Evolutionary conservation across 352 stramenopile genomes (phyloP).

Genomic region (Achlya hypogyna): DNA sequence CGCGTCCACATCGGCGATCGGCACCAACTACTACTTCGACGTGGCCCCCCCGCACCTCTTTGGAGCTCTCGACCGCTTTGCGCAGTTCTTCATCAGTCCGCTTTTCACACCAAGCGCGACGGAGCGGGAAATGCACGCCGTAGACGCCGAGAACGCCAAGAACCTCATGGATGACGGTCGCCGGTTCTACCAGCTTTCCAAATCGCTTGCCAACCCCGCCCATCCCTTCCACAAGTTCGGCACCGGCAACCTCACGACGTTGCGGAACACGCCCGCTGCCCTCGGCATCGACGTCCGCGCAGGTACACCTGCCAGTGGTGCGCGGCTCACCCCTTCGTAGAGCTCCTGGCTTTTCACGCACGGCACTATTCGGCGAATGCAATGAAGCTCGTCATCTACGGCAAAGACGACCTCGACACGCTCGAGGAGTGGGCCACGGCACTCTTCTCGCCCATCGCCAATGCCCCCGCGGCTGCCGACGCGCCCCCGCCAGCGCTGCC

Average conservation of each 20-base stretch:
- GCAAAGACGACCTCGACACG: constrained; percentile 47
- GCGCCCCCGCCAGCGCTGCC: too few species aligned
- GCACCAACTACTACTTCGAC: constrained; percentile 98
- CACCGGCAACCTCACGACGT: constrained; percentile 81
- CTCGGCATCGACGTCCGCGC: constrained; percentile 39
- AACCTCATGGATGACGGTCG: constrained; percentile 91
- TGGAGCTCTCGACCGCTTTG: constrained; percentile 91
- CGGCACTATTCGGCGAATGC: constrained; percentile 77
- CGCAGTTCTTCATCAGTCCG: constrained; percentile 97
- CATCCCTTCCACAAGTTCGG: constrained; percentile 88
- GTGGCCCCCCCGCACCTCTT: constrained; percentile 68
- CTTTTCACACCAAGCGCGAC: constrained; percentile 86
- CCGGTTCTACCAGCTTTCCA: constrained; percentile 76
- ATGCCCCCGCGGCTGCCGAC: constrained; percentile 40
- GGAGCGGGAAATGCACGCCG: constrained; percentile 92
- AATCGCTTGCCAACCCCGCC: constrained; percentile 48
- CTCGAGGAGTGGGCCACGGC: constrained; percentile 31
- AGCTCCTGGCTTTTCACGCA: constrained; percentile 71
- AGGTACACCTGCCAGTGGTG: neutral
- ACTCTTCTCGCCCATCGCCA: constrained; percentile 36
- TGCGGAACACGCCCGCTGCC: constrained; percentile 34
- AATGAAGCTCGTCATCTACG: constrained; percentile 77
- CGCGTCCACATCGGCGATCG: constrained; percentile 92
- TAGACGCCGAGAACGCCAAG: constrained; percentile 96
- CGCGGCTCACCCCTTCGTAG: neutral